Evolutionary conservation across 2,329 filamentous ascomycete species (phyloP).

Genomic region (Truncatella angustata): DNA sequence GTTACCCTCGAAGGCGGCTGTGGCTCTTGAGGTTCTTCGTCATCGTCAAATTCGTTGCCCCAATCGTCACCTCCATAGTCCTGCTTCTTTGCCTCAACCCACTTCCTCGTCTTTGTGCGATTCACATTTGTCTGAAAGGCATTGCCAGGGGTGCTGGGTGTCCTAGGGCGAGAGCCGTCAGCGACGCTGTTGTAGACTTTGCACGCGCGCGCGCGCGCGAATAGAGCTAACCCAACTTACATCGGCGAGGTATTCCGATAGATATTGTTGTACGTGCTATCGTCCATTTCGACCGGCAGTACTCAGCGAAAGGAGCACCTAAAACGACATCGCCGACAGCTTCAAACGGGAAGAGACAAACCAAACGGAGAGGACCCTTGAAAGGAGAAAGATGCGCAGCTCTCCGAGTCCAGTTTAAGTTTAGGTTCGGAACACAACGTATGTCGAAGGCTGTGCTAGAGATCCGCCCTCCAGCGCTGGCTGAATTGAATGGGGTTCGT

Average conservation of each 20-base stretch:
- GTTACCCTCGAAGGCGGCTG: conserved; percentile 39
- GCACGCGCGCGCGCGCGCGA: not conserved
- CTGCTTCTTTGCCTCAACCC: conserved; percentile 84
- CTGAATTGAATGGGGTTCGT: not conserved
- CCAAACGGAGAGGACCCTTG: not conserved
- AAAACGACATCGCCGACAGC: conserved; percentile 17
- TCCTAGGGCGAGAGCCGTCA: conserved; percentile 16
- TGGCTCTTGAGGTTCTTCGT: conserved; percentile 51
- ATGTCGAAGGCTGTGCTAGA: conserved; percentile 5
- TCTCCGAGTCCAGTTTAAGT: not conserved
- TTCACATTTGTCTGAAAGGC: conserved; percentile 82
- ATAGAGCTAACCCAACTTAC: conserved; percentile 14
- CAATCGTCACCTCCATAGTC: conserved; percentile 94
- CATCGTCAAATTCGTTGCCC: conserved; percentile 69
- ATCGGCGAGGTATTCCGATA: conserved; percentile 22
- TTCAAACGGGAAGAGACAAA: not conserved
- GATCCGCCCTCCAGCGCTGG: not conserved
- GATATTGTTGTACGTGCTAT: conserved; percentile 23
- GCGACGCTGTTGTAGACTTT: conserved; percentile 3
- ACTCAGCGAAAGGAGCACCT: conserved; percentile 10
- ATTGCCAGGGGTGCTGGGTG: conserved; percentile 17
- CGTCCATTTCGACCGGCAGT: conserved; percentile 20
- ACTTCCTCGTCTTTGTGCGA: conserved; percentile 88
- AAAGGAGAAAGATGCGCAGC: not conserved
- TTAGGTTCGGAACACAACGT: not conserved